Evolutionary conservation across 805 yeast genomes (phyloP), one percentile per base, ranked within the genome.

Genomic region (Hanseniaspora valbyensis): DNA sequence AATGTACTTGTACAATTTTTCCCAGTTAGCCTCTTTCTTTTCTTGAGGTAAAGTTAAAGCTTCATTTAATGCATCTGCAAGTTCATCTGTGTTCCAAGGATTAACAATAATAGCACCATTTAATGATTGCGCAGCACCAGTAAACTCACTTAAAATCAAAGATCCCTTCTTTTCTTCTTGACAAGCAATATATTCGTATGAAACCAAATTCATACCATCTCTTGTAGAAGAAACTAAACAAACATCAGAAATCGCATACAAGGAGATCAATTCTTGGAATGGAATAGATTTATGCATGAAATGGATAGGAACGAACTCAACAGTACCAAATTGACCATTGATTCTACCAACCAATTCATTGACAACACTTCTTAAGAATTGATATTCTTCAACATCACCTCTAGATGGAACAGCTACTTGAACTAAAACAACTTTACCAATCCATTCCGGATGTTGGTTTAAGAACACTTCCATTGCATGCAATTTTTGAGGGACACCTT

Each of bases 121-220:
- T 55, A 92, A 71, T 1, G 95, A 83, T 68, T 92, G 99, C 0
- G 98, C 97, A n/a, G 98, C 98, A 44, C 99, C 99, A 0, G 98
- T 92, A 68, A 92, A 92, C 68, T 92, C 99, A 38, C 95, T 82
- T 55, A 92, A 66, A 44, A 92, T 84, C 57, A 92, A 72, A 2
- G 88, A 79, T 8, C 99, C 99, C 55, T 87, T 80, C 54, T 79
- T 79, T 42, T 81, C 80, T 55, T 80, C 76, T 67, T 92, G 98
- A 62, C 97, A 90, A 0, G 97, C 96, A 59, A 92, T 87, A 66
- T 92, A 92, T 68, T 92, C 99, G 64, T 87, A 94, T 49, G 90
- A 78, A 40, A 94, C 98, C 60, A 92, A 75, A 64, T 92, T 92
- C 99, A 92, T 92, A 59, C 99, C 99, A 64, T 92, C 99, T 62